Evolutionary conservation across 306 rosid species (phyloP).

Genomic region (Alnus glutinosa): DNA sequence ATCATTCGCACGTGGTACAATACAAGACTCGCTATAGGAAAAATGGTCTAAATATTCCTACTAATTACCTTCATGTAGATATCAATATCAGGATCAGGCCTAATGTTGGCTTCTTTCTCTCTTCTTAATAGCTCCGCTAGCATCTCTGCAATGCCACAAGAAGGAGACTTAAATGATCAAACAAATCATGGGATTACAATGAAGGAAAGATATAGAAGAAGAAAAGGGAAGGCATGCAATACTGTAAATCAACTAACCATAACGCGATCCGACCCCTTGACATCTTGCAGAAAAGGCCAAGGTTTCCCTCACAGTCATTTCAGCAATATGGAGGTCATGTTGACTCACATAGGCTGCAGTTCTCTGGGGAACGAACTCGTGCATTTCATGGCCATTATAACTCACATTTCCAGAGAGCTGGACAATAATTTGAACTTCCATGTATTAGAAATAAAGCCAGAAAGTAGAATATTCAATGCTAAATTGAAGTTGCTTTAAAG

Average conservation of each 20-base stretch:
- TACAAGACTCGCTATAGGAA: no score
- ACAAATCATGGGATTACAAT: no score
- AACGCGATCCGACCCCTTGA: conserved; percentile 82
- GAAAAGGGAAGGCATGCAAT: not conserved
- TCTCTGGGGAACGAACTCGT: conserved; percentile 63
- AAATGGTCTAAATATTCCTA: not conserved
- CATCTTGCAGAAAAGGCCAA: conserved; percentile 81
- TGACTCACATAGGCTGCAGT: conserved; percentile 88
- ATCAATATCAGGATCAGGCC: conserved; percentile 79
- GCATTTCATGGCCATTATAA: conserved; percentile 50
- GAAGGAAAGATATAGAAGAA: not conserved
- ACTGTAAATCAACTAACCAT: conserved; percentile 33
- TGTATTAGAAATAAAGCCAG: not conserved
- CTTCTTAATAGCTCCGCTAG: conserved; percentile 71
- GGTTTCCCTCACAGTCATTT: conserved; percentile 94
- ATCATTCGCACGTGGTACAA: not conserved
- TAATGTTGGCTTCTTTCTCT: conserved; percentile 73
- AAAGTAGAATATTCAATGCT: not conserved
- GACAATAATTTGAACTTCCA: not conserved
- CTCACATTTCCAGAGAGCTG: conserved; percentile 46
- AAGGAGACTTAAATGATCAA: not conserved
- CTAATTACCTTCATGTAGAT: conserved; percentile 75
- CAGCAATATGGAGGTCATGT: conserved; percentile 76
- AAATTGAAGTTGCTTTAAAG: no score
- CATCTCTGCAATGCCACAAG: conserved; percentile 38